Evolutionary conservation across 1,139 yeast genomes (phyloP), one percentile per base, ranked within the genome.

Genomic region (Geotrichum restrictum): DNA sequence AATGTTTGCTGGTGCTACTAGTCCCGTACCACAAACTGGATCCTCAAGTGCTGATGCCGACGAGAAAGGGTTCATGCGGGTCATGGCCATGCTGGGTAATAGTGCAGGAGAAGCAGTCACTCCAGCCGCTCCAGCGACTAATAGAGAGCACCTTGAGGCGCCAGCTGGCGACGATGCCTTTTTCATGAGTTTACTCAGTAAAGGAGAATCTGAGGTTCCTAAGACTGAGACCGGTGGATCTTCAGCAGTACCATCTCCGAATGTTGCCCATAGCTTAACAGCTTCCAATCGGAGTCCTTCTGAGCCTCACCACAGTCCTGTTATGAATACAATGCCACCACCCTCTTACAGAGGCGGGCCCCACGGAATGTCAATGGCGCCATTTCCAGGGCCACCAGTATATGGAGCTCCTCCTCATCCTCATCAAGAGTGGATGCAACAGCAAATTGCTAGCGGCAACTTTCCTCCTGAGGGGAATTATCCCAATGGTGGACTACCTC

Each of bases 11-110:
- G 29, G 29, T 3, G 22, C 36, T 31, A 38, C 38, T 3, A 43
- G 8, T 34, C n/a, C 37, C 13, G 8, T 29, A 19, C 16, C 46
- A 29, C n/a, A n/a, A 10, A 10, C 22, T 10, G 16, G 16, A n/a
- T 14, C 21, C 8, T 21, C n/a, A 21, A 31, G 38, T 38, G 14
- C 7, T 18, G 62, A 55, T 47, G 62, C 60, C 11, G 69, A 65
- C 54, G 61, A 57, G 52, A 64, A 60, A 39, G 71, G 70, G 24
- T 65, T 64, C 53, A 59, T 59, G 52, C 60, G 69, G 10, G 64
- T 67, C 37, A 61, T 67, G 65, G 63, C 64, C 2, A 64, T 65
- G 62, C 63, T 68, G 31, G 69, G 65, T 2, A 56, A 53, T 45
- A 41, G n/a, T 31, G 19, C 22, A 5, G 46, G 36, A 24, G 16